Evolutionary conservation across 1,284 basidiomycete species (phyloP), one percentile per base, ranked within the genome.

Genomic region (Ceraceosorus guamensis): DNA sequence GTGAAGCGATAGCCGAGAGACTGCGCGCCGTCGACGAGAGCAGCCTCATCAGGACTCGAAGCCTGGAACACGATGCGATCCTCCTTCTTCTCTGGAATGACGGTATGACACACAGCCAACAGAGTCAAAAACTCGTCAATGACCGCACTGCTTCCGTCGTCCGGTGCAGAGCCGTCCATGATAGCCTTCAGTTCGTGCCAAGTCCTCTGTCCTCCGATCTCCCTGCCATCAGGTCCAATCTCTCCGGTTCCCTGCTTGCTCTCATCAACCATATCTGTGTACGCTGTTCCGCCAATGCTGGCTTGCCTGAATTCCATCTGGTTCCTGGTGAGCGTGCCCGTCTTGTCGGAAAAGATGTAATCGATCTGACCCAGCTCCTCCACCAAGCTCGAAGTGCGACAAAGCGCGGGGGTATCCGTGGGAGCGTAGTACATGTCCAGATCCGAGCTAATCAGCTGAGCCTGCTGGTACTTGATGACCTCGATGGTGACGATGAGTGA

Each of bases 401-500:
- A 98, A 7, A 96, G 82, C 0, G 95, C 95, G 0, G 95, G 91
- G 0, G 93, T 98, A 76, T 98, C 92, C 4, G 92, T 95, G 57
- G 82, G 85, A 2, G 86, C 85, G 75, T 98, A 88, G 79, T 98
- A 99, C 79, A 80, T 78, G 61, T 79, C 77, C 48, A 79, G 67
- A 77, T 98, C 95, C 37, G 85, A 91, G 77, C 97, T 98, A 81
- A 98, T 98, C 54, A 97, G 83, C 50, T 88, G 86, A 0, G 95
- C 92, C 78, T 97, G 95, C 77, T 96, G 91, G 73, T 87, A 97
- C 77, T 97, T 97, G 80, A 98, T 95, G 32, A 98, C 88, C 79
- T 99, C 95, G 87, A 98, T 97, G 1, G 95, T 97, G 71, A 99
- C 93, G 73, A 98, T 95, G 65, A 99, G 85, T 16, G 93, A 98